Evolutionary conservation across 805 yeast species (phyloP).

Genomic region (Debaryomyces tyrocola): DNA sequence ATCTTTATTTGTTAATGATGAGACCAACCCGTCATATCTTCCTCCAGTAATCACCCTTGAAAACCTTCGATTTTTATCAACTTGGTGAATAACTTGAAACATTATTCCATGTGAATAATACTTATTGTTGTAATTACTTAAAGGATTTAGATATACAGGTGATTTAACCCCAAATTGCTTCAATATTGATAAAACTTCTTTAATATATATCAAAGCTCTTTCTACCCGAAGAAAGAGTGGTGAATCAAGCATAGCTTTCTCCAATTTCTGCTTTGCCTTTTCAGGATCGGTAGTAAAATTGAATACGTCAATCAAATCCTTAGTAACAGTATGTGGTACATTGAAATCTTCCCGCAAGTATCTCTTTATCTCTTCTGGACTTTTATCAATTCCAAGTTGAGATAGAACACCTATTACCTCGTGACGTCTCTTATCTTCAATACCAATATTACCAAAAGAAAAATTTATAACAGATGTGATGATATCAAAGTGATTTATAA

Average conservation of each 20-base stretch:
- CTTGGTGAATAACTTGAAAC: slow-evolving; percentile 82
- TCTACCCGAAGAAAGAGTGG: slow-evolving; percentile 63
- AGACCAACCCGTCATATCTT: slow-evolving; percentile 75
- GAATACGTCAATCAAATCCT: slow-evolving; percentile 72
- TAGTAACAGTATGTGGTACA: slow-evolving; percentile 76
- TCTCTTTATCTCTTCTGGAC: slow-evolving; percentile 55
- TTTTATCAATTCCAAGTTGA: slow-evolving; percentile 69
- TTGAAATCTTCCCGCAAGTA: slow-evolving; percentile 54
- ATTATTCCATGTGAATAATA: slow-evolving; percentile 81
- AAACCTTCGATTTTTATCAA: slow-evolving; percentile 47
- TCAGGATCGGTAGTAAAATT: slow-evolving; percentile 74
- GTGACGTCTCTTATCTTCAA: slow-evolving; percentile 58
- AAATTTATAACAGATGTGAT: slow-evolving; percentile 61
- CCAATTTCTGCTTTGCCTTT: slow-evolving; percentile 59
- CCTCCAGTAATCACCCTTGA: slow-evolving; percentile 85
- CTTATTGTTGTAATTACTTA: slow-evolving; percentile 77
- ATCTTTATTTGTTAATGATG: slow-evolving; percentile 57
- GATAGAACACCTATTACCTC: slow-evolving; percentile 73
- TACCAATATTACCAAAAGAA: slow-evolving; percentile 79
- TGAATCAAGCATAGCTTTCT: slow-evolving; percentile 72
- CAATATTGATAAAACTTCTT: slow-evolving; percentile 54
- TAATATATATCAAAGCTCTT: slow-evolving; percentile 59
- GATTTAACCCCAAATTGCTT: slow-evolving; percentile 59
- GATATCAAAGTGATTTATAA: slow-evolving; percentile 80
- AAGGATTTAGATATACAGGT: slow-evolving; percentile 68